Evolutionary conservation across 768 basidiomycete genomes (phyloP), one percentile per base, ranked within the genome.

Genomic region (Botryobasidium botryosum): DNA sequence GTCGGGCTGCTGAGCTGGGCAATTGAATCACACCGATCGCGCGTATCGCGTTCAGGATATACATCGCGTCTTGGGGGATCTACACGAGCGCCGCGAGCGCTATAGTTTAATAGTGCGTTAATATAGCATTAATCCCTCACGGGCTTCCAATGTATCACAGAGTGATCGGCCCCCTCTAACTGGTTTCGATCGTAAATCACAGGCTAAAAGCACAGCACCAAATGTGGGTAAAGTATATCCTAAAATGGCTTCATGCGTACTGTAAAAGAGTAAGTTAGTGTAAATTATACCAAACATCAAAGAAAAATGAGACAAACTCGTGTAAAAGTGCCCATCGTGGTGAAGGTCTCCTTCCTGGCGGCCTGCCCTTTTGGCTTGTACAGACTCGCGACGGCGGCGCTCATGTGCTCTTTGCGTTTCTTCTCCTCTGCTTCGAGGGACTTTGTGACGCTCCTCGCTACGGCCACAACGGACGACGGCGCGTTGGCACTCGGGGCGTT

Each of bases 301-400:
- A 6, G 26, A 25, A 40, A 17, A 17, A 24, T 23, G 17, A 3
- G 15, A 66, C 87, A 61, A 56, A 88, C 87, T 63, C 88, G 72
- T 6, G 82, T 91, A 53, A 91, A 94, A 10, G 88, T 92, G 15
- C 78, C 76, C 71, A 79, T 82, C 1, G 87, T 91, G 71, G 86
- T 86, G 53, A 88, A 91, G 5, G 84, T 88, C 62, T 82, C 81
- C 57, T 87, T 85, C 57, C 65, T 68, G 50, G 65, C 64, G 41
- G 68, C 62, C 13, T 66, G 68, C 18, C 73, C 70, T 46, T 75
- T 73, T 8, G 64, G 59, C 33, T 62, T 69, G 57, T 91, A 94
- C 52, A 94, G 57, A 28, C 77, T 79, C 63, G 79, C 82, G 28
- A 94, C 76, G 13, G 85, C 85, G 8, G 75, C 79, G 53, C 76